phyloP scores from a whole-genome alignment of 2,329 filamentous ascomycete genomes.

The Alternaria consortialis region DNA sequence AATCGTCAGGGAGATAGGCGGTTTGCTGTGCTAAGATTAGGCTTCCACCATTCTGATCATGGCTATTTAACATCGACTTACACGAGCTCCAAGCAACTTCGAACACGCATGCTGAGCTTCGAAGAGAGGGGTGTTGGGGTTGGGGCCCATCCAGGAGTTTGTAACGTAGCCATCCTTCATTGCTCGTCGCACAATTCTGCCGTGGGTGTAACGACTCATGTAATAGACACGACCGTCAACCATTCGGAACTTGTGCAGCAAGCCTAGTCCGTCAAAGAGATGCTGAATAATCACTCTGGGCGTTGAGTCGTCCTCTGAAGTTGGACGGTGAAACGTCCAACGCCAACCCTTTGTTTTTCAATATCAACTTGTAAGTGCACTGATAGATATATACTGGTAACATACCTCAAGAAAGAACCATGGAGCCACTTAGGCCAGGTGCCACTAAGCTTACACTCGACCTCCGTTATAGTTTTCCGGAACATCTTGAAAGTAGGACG shows the following conservation, averaged over 20 bases:
- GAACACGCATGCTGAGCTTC: constrained; percentile 4
- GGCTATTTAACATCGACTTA: neutral
- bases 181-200: neutral
- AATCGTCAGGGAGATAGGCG: neutral
- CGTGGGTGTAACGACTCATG: constrained; percentile 1
- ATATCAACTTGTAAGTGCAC: neutral
- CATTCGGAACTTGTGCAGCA: constrained; percentile 5
- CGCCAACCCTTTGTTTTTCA: neutral
- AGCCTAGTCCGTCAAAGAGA: neutral
- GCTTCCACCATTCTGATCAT: too few relatives aligned
- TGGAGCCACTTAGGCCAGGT: neutral
- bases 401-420: constrained; percentile 2
- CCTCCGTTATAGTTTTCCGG: neutral
- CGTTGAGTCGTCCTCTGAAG: neutral
- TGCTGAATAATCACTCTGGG: constrained; percentile 3
- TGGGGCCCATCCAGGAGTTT: neutral
- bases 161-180: constrained; percentile 1
- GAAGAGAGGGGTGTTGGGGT: constrained; percentile 2
- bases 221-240: constrained; percentile 5
- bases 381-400: neutral
- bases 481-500: constrained; percentile 3
- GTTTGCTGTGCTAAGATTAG: neutral
- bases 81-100: neutral
- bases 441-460: constrained; percentile 1
- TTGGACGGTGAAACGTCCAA: constrained; percentile 5